These are phyloP conservation scores for Phytophthora meadii DNA, from an alignment of 352 stramenopile genomes.

Conservation along the genomic window DNA sequence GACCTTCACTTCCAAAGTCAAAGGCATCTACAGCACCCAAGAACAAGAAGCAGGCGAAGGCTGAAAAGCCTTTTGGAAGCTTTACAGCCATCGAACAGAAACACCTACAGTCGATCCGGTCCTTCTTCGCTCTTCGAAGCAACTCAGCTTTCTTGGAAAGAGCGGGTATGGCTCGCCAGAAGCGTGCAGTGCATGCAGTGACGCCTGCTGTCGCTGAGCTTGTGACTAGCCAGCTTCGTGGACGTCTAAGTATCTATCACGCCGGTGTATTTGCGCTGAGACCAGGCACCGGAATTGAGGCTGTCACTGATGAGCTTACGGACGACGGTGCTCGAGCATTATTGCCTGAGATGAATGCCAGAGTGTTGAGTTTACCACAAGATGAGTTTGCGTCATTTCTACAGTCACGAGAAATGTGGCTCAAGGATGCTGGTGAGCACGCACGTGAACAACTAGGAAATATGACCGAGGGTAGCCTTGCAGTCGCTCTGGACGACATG, in stretches of 20 bases:
- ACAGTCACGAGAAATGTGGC: slow-evolving; percentile 73
- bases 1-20: slow-evolving; percentile 41
- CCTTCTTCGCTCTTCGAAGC: slow-evolving; percentile 54
- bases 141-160: slow-evolving; percentile 62
- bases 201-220: slow-evolving; percentile 57
- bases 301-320: slow-evolving; percentile 54
- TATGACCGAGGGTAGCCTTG: slow-evolving; percentile 68
- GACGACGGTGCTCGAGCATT: slow-evolving; percentile 73
- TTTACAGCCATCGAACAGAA: slow-evolving; percentile 56
- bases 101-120: slow-evolving; percentile 43
- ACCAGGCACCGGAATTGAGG: slow-evolving; percentile 30
- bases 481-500: slow-evolving; percentile 82
- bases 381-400: slow-evolving; percentile 73
- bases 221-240: slow-evolving; percentile 42
- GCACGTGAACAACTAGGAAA: slow-evolving; percentile 53
- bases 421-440: slow-evolving; percentile 75
- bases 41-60: slow-evolving; percentile 66
- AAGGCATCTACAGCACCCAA: slow-evolving; percentile 14
- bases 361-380: slow-evolving; percentile 66
- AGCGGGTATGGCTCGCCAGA: slow-evolving; percentile 66
- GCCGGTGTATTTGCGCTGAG: slow-evolving; percentile 65
- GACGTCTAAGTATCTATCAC: slow-evolving; percentile 67
- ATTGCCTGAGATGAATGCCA: slow-evolving; percentile 54
- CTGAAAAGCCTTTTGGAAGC: slow-evolving; percentile 67
- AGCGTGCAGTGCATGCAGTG: slow-evolving; percentile 74